These are phyloP conservation scores for Taiozyma onychis DNA, from an alignment of 1,139 yeast species.

Conservation along the genomic window DNA sequence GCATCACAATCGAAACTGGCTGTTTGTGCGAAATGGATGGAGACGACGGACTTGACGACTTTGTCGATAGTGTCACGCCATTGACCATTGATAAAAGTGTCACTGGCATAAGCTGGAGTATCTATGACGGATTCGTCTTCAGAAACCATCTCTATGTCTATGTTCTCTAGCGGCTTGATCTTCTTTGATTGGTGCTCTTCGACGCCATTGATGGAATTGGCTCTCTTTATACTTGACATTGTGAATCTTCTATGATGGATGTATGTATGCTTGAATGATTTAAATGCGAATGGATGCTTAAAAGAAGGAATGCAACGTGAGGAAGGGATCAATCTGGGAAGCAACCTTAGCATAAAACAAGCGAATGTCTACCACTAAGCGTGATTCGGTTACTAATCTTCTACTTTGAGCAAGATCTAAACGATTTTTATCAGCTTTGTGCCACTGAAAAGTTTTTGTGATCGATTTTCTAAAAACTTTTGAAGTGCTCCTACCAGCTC, in stretches of 20 bases:
- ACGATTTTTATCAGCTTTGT: background rate
- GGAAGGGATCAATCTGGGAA: background rate
- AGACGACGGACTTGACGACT: slow-evolving; percentile 83
- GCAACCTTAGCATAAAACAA: background rate
- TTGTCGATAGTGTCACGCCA: slow-evolving; percentile 84
- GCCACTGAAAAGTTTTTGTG: background rate
- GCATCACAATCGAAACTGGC: slow-evolving; percentile 82
- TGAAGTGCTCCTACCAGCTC: background rate
- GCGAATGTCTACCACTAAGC: background rate
- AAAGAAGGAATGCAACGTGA: background rate
- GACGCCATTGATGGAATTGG: background rate
- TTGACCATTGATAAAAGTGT: slow-evolving; percentile 20
- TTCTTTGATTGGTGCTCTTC: background rate
- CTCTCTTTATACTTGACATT: background rate
- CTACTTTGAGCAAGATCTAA: background rate
- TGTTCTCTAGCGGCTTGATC: background rate
- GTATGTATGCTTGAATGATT: background rate
- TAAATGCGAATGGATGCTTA: background rate
- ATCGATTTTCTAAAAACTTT: background rate
- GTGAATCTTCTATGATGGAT: background rate
- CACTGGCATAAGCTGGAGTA: slow-evolving; percentile 3
- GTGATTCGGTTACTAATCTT: background rate
- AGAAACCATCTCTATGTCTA: slow-evolving; percentile 3
- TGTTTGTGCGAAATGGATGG: slow-evolving; percentile 86
- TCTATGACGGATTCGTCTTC: background rate